These are phyloP conservation scores for Euphrasia arctica DNA, from an alignment of 305 asterid species.

Conservation along the genomic window DNA sequence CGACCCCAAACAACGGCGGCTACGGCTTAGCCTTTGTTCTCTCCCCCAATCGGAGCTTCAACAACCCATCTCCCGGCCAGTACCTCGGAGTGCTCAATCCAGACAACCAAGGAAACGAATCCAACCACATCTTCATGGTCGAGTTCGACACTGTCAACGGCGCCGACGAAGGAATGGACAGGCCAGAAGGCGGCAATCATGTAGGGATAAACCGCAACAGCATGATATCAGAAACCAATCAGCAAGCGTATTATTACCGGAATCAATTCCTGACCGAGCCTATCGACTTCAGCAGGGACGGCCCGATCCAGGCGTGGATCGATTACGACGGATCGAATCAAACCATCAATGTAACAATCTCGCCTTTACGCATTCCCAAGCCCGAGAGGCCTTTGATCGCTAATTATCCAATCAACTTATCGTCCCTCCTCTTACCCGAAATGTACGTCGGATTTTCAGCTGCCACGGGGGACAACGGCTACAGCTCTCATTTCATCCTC, in stretches of 20 bases:
- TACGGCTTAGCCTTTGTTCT: constrained; percentile 64
- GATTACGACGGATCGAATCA: constrained; percentile 43
- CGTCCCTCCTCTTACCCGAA: constrained; percentile 24
- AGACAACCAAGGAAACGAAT: constrained; percentile 14
- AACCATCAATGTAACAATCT: constrained; percentile 43
- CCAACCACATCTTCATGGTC: constrained; percentile 62
- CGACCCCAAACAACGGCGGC: constrained; percentile 39
- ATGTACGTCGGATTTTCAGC: constrained; percentile 75
- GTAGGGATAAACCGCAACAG: constrained; percentile 52
- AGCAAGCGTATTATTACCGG: constrained; percentile 28
- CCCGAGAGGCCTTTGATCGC: constrained; percentile 40
- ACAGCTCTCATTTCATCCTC: constrained; percentile 69
- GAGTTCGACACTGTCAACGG: constrained; percentile 78
- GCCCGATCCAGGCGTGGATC: constrained; percentile 65
- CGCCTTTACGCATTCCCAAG: constrained; percentile 31
- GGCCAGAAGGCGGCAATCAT: constrained; percentile 38
- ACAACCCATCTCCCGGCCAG: constrained; percentile 35
- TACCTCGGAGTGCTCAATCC: constrained; percentile 50
- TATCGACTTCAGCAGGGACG: constrained; percentile 27
- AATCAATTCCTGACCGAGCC: constrained; percentile 20
- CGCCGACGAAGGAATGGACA: constrained; percentile 26
- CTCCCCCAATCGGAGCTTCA: constrained; percentile 40
- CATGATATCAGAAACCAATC: constrained; percentile 11
- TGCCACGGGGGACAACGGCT: constrained; percentile 46
- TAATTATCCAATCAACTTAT: background rate